Conservation (phyloP, 2,329 filamentous ascomycete genomes). For the Nemania abortiva region DNA sequence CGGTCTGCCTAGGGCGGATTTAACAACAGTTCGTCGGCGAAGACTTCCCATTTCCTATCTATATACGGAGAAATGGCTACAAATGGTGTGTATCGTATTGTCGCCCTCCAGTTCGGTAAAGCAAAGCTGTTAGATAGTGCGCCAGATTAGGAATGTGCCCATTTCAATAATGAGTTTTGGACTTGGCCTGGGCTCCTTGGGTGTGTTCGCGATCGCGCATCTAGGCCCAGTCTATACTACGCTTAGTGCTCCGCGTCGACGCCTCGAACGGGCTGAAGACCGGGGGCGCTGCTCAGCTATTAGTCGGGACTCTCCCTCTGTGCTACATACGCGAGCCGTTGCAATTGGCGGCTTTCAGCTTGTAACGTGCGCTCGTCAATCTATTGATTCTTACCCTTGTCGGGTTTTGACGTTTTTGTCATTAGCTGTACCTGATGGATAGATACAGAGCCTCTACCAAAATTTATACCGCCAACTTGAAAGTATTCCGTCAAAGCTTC, state of each 20-base stretch:
- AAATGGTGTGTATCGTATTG: not conserved
- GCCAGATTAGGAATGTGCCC: conserved; percentile 5
- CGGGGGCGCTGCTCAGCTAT: conserved; percentile 23
- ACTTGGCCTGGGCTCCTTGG: conserved; percentile 11
- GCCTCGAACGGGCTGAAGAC: conserved; percentile 28
- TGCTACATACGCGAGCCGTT: conserved; percentile 19
- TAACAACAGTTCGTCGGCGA: not conserved
- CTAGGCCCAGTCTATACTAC: conserved; percentile 28
- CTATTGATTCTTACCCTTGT: conserved; percentile 21
- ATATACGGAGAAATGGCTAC: not conserved
- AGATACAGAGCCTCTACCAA: too few species aligned
- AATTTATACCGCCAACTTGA: not conserved
- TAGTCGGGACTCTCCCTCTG: not conserved
- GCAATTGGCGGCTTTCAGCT: conserved; percentile 26
- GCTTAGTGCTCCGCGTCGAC: conserved; percentile 4
- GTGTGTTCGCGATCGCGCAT: conserved; percentile 3
- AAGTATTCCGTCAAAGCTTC: not conserved
- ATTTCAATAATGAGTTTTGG: conserved; percentile 12
- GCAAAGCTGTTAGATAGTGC: not conserved
- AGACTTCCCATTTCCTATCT: not conserved
- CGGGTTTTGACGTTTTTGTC: not conserved
- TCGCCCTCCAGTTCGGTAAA: conserved; percentile 2
- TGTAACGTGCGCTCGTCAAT: conserved; percentile 12
- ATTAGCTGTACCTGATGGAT: not conserved
- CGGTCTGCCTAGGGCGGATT: not conserved